Evolutionary conservation across 805 yeast genomes (phyloP).

Genomic region (Henningerozyma blattae): DNA sequence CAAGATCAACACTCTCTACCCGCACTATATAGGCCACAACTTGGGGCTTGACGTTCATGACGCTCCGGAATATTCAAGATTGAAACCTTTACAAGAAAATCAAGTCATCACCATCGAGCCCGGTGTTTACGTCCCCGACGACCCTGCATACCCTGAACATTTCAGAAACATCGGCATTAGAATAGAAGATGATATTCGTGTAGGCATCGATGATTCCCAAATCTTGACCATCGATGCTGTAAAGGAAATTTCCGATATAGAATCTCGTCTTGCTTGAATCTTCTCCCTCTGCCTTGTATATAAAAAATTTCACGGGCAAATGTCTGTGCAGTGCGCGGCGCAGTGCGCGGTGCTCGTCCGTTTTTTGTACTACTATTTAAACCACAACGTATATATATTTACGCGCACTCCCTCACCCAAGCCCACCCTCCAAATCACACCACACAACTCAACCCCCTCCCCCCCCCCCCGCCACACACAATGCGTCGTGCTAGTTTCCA

Average conservation of each 20-base stretch:
- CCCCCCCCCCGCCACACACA: too few relatives aligned
- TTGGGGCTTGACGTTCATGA: slow-evolving; percentile 89
- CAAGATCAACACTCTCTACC: slow-evolving; percentile 54
- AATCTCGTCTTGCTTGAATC: too few relatives aligned
- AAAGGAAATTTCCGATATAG: slow-evolving; percentile 78
- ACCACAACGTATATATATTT: too few relatives aligned
- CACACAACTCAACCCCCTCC: too few relatives aligned
- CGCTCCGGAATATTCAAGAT: slow-evolving; percentile 51
- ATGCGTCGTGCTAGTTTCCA: too few relatives aligned
- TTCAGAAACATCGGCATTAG: slow-evolving; percentile 87
- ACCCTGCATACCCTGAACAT: slow-evolving; percentile 55
- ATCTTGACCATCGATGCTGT: slow-evolving; percentile 71
- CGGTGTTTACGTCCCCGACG: slow-evolving; percentile 80
- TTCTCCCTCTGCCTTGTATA: too few relatives aligned
- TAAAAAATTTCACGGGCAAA: too few relatives aligned
- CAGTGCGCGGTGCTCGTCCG: too few relatives aligned
- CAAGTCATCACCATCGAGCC: slow-evolving; percentile 95
- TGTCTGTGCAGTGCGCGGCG: too few relatives aligned
- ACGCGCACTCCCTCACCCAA: too few relatives aligned
- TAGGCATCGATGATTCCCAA: slow-evolving; percentile 48
- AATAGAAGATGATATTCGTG: slow-evolving; percentile 86
- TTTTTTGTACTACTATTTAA: too few relatives aligned
- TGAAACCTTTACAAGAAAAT: slow-evolving; percentile 41
- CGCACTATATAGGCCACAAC: slow-evolving; percentile 94
- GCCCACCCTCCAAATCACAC: too few relatives aligned